These are phyloP conservation scores for Stephania japonica DNA, from an alignment of 164 flowering plant genomes.

Conservation along the genomic window DNA sequence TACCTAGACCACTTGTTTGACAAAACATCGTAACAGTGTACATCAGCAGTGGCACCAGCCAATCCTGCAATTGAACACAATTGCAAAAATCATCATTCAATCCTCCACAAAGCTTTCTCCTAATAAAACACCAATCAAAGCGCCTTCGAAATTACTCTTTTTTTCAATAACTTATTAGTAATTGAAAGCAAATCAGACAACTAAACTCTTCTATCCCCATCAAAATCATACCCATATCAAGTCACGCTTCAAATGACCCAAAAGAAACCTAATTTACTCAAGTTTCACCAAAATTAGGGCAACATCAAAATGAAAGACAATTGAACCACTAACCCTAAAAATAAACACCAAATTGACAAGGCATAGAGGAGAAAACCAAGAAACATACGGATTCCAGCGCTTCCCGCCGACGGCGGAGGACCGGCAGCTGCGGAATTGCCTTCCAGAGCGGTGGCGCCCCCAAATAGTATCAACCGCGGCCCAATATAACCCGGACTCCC, in stretches of 20 bases:
- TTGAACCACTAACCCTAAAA: neutral
- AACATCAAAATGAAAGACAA: neutral
- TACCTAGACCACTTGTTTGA: slow-evolving; percentile 98
- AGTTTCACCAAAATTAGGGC: slow-evolving; percentile 13
- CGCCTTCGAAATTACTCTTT: neutral
- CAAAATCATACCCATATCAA: neutral
- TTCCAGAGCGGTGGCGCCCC: slow-evolving; percentile 98
- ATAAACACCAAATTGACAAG: neutral
- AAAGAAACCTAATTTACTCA: neutral
- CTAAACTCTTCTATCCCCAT: neutral
- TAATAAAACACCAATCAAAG: neutral
- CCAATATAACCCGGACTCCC: slow-evolving; percentile 83
- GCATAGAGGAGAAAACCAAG: neutral
- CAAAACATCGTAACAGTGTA: slow-evolving; percentile 90
- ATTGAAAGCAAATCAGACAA: neutral
- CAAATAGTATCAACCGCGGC: slow-evolving; percentile 83
- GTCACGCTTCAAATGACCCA: neutral
- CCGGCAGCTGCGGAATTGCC: slow-evolving; percentile 91
- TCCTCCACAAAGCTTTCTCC: neutral
- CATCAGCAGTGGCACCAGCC: slow-evolving; percentile 98
- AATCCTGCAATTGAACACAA: slow-evolving; percentile 58
- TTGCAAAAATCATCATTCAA: neutral
- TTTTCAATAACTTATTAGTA: neutral
- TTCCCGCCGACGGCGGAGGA: slow-evolving; percentile 88
- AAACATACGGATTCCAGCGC: slow-evolving; percentile 89